Evolutionary conservation across 345 rosid species (phyloP).

Genomic region (Gossypium mustelinum): DNA sequence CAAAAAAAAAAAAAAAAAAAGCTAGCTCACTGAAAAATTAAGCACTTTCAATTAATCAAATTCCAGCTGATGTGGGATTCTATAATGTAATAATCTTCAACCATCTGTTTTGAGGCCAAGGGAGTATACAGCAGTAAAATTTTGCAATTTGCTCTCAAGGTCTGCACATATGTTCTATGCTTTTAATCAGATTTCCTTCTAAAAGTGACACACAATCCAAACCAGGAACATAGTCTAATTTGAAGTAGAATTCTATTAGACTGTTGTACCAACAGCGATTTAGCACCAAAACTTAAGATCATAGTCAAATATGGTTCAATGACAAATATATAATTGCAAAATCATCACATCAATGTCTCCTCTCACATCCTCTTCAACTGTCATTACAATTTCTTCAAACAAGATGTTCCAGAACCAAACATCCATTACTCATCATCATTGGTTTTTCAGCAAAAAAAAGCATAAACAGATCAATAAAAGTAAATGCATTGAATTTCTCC

Average conservation of each 20-base stretch:
- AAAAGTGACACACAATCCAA: neutral
- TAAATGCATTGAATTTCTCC: neutral
- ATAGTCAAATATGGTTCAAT: no score
- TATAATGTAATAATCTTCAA: neutral
- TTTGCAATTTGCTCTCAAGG: neutral
- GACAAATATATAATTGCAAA: no score
- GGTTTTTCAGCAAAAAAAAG: neutral
- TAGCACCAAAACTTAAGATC: neutral
- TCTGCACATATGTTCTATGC: neutral
- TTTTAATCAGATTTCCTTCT: neutral
- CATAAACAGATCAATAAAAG: neutral
- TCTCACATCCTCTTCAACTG: no score
- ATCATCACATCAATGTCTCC: no score
- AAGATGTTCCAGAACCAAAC: neutral
- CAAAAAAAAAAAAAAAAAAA: neutral
- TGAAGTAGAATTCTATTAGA: neutral
- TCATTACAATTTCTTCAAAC: no score
- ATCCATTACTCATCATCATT: neutral
- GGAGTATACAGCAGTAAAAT: neutral
- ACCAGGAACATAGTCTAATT: neutral
- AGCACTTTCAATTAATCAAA: conserved; percentile 6
- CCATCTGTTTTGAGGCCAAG: neutral
- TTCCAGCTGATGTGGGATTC: neutral
- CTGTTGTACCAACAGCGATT: neutral
- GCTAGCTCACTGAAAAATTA: neutral